phyloP scores from a whole-genome alignment of 768 basidiomycete genomes.

The Porphyrellus cyaneotinctus region DNA sequence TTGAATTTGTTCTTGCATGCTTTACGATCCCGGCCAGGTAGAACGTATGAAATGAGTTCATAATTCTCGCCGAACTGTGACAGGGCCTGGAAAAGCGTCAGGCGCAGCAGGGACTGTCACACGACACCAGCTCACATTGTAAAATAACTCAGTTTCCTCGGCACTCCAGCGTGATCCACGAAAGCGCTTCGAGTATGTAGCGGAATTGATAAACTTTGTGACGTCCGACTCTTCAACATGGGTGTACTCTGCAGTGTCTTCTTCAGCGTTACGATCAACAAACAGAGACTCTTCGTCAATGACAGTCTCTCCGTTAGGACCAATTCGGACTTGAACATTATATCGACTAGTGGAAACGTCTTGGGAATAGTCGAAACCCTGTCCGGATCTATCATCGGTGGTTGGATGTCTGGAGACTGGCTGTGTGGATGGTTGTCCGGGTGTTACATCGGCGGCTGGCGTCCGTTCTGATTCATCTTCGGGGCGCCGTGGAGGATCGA shows the following conservation, averaged over 20 bases:
- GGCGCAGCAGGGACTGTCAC: background rate
- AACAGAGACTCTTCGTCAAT: slow-evolving; percentile 83
- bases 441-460: background rate
- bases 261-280: slow-evolving; percentile 67
- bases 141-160: slow-evolving; percentile 89
- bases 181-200: slow-evolving; percentile 73
- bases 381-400: slow-evolving; percentile 44
- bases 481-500: slow-evolving; percentile 27
- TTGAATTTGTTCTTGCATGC: slow-evolving; percentile 94
- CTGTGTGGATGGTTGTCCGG: slow-evolving; percentile 15
- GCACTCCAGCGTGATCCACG: slow-evolving; percentile 84
- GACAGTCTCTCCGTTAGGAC: slow-evolving; percentile 81
- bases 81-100: slow-evolving; percentile 57
- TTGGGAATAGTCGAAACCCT: slow-evolving; percentile 69
- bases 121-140: slow-evolving; percentile 51
- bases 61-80: slow-evolving; percentile 91
- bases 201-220: slow-evolving; percentile 82
- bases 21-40: slow-evolving; percentile 82
- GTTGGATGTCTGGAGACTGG: slow-evolving; percentile 14
- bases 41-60: slow-evolving; percentile 81
- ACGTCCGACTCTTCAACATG: slow-evolving; percentile 81
- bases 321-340: slow-evolving; percentile 84
- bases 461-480: slow-evolving; percentile 9
- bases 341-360: slow-evolving; percentile 63
- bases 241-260: slow-evolving; percentile 67